Evolutionary conservation across 2,329 filamentous ascomycete species (phyloP), one percentile per base, ranked within the genome.

Genomic region (Aphanocladium album): DNA sequence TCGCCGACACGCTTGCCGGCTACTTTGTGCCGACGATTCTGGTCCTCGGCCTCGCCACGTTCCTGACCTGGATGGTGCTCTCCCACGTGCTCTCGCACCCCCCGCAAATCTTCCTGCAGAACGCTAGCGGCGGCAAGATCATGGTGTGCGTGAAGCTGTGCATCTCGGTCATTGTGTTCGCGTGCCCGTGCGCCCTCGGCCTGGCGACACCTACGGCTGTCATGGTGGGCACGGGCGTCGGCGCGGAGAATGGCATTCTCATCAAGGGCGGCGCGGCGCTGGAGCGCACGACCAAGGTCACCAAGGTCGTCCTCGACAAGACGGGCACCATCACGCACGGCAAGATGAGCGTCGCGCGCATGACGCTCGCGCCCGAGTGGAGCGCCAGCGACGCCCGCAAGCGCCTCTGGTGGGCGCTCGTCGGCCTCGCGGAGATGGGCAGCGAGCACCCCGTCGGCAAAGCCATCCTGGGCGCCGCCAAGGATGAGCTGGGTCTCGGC

Each of bases 81-180:
- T 96, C 92, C 72, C 93, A 98, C 70, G 81, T 91, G 37, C 79
- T 99, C 33, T 75, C 85, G 0, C 80, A 93, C 70, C 93, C 93
- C n/a, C 95, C 95, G 2, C 83, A 87, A 70, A 93, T 98, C 64
- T 99, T 99, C 75, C 77, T 89, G 27, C 82, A 89, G 62, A 86
- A 88, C 62, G 83, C 85, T 49, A 93, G 89, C 69, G 95, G 95
- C 63, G 95, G 95, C 60, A 93, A 91, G 72, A 80, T 97, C 64
- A 97, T 99, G 90, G 91, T 98, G 2, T 99, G 95, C 72, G 80
- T 98, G 64, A 96, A 98, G 78, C 86, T 99, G 17, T 98, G 95
- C 76, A 99, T 99, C 67, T 96, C 95, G 0, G 95, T 99, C 66
- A 96, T 99, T 70, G 95, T 98, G 21, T 97, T 99, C 73, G 95